A percentile compares a stretch with the other conserved stretches of the same genome.
Evolutionary conservation across 2,329 filamentous ascomycete genomes (phyloP).

Genomic region (Cylindrodendrum hubeiense): DNA sequence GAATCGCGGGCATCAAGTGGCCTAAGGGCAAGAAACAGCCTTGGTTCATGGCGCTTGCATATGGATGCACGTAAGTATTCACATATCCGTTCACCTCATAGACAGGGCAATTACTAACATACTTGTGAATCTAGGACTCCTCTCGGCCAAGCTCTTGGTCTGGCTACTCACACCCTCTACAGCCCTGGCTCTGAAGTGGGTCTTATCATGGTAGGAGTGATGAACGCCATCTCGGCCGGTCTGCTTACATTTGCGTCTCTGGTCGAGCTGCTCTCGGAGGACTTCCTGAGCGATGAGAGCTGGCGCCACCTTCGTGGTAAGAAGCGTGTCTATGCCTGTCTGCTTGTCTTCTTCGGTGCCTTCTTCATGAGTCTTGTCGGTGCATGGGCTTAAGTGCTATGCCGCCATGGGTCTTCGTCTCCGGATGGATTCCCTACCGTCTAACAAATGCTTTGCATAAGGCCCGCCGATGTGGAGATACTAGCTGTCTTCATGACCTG

Average conservation of each 20-base stretch:
- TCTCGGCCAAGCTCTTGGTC: constrained; percentile 79
- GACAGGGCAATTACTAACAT: constrained; percentile 20
- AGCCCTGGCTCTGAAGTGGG: constrained; percentile 75
- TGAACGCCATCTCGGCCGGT: constrained; percentile 80
- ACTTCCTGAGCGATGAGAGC: constrained; percentile 76
- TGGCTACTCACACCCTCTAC: constrained; percentile 77
- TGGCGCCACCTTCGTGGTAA: constrained; percentile 67
- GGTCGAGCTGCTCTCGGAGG: constrained; percentile 78
- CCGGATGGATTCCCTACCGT: not conserved
- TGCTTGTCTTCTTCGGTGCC: constrained; percentile 70
- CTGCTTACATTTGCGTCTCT: constrained; percentile 79
- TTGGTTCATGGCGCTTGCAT: constrained; percentile 69
- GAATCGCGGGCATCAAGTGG: constrained; percentile 69
- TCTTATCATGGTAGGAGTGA: constrained; percentile 78
- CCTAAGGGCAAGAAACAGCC: constrained; percentile 57
- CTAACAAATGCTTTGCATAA: not conserved
- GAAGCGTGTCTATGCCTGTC: constrained; percentile 65
- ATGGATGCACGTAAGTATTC: constrained; percentile 63
- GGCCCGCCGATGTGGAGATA: not conserved
- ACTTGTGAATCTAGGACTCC: constrained; percentile 65
- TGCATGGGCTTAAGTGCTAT: constrained; percentile 65
- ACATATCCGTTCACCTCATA: not conserved
- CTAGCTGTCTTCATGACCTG: not conserved
- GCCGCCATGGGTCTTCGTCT: not conserved
- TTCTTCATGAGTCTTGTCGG: constrained; percentile 74